Base-by-base conservation (phyloP, 192 early-diverging fungal genomes). In the Coemansia sp. region DNA sequence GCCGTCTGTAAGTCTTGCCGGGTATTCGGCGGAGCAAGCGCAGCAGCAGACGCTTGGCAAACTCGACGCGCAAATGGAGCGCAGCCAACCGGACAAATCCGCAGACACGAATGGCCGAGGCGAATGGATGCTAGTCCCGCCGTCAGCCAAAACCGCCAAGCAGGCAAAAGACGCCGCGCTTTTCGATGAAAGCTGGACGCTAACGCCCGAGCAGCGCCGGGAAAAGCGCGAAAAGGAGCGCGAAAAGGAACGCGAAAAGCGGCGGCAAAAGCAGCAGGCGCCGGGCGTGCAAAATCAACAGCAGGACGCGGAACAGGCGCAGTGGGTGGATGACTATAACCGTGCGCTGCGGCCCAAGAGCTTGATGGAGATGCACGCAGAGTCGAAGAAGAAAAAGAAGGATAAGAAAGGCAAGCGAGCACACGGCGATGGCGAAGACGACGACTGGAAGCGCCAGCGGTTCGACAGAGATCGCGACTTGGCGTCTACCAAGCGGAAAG, bases 101-200 rank as follows among this genome's bases (percentile, higher is more conserved):
- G 14, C 35, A 55, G 19, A 39, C 41, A 36, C 9, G 9, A 30
- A 15, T 8, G 50, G 45, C 32, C 64, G 65, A 20, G 60, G 51
- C 12, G 61, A 64, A 31, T 75, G 73, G 73, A 75, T 75, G 73
- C 55, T 75, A 7, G 62, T 75, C 9, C 65, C 73, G 23, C 73
- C 73, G n/a, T 54, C 66, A 8, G 32, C 35, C 38, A 46, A 65
- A 48, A 56, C 45, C 44, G 43, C 29, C 35, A 40, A 29, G 12
- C 12, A 21, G 9, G 22, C 27, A 10, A 17, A 23, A n/a, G 53
- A 41, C 8, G 30, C 39, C 11, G 41, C 48, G 22, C 7, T 75
- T 28, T 75, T 75, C 15, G 73, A 75, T 31, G 46, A 75, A 25
- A 60, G 57, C 32, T 75, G 73, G 73, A 75, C 73, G 14, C 61